Evolutionary conservation across 2,329 filamentous ascomycete genomes (phyloP), one percentile per base, ranked within the genome.

Genomic region (Colletotrichum chlorophyti): DNA sequence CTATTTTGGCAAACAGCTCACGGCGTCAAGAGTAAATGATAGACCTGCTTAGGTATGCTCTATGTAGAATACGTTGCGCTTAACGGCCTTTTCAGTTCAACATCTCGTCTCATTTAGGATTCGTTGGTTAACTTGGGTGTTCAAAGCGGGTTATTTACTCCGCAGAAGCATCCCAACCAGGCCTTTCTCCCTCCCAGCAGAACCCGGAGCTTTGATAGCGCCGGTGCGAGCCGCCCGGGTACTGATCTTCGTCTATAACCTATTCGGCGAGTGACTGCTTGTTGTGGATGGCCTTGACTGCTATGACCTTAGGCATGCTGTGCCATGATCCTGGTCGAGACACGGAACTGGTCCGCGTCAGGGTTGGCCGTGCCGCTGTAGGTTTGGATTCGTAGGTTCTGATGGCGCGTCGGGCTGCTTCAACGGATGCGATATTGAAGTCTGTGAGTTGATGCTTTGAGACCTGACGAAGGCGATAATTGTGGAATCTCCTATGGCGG

Each of bases 211-310:
- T 77, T 81, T 1, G 69, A 59, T 3, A 79, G 65, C 0, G 76
- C 62, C 0, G 83, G 82, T 0, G 78, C 68, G 7, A 80, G 64
- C 0, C 77, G 72, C 0, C 80, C 82, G 84, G 2, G 85, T 55
- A 0, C 81, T 82, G 0, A 86, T 75, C 4, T 83, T 68, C 2
- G 74, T 78, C 19, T 19, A 38, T 14, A 29, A 34, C 5, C 58
- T 46, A 3, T 31, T 29, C 21, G 8, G 80, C 81, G 1, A 87
- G 72, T 7, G 83, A 85, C 82, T 84, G 88, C 69, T 88, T 84
- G 0, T 84, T 74, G 53, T 74, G 88, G 0, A 83, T 75, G 0
- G 70, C 65, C 66, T 86, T 86, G 0, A 83, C 84, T 0, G 82
- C 80, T 11, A 72, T 70, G 1, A 86, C 61, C 15, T 77, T 80